phyloP scores from a whole-genome alignment of 2,329 filamentous ascomycete species.

The Sclerotinia nivalis region DNA sequence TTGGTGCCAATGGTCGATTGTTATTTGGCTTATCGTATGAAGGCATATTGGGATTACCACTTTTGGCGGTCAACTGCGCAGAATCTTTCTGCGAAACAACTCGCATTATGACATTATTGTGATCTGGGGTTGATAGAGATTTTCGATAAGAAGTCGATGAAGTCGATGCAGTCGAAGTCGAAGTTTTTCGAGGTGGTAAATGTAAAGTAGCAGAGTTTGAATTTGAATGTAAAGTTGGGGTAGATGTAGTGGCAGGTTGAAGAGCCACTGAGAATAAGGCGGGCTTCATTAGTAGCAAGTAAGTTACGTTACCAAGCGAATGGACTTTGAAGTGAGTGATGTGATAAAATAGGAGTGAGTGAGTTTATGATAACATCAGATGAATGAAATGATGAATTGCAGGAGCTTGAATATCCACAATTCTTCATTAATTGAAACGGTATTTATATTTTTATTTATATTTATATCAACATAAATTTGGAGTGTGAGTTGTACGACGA shows the following conservation, averaged over 20 bases:
- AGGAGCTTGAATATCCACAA: conserved; percentile 13
- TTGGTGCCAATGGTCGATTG: conserved; percentile 62
- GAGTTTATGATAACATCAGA: background rate
- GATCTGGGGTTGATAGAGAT: conserved; percentile 30
- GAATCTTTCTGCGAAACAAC: conserved; percentile 40
- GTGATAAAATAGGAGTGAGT: conserved; percentile 1
- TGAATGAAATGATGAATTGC: background rate
- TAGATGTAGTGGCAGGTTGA: background rate
- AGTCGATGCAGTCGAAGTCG: conserved; percentile 8
- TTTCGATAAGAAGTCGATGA: conserved; percentile 20
- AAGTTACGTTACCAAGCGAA: background rate
- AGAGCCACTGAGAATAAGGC: background rate
- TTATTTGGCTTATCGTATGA: conserved; percentile 51
- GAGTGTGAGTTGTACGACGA: background rate
- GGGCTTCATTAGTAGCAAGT: background rate
- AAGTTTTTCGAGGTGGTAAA: background rate
- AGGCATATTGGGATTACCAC: conserved; percentile 44
- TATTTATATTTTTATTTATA: background rate
- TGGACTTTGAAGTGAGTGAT: background rate
- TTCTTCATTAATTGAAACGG: background rate
- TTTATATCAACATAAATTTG: background rate
- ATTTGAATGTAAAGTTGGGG: conserved; percentile 2
- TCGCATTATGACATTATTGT: conserved; percentile 50
- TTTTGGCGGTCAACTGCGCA: conserved; percentile 34
- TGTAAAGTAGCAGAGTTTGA: background rate